These are phyloP conservation scores for Endothia cerciana DNA, from an alignment of 2,329 filamentous ascomycete genomes.

Conservation along the genomic window DNA sequence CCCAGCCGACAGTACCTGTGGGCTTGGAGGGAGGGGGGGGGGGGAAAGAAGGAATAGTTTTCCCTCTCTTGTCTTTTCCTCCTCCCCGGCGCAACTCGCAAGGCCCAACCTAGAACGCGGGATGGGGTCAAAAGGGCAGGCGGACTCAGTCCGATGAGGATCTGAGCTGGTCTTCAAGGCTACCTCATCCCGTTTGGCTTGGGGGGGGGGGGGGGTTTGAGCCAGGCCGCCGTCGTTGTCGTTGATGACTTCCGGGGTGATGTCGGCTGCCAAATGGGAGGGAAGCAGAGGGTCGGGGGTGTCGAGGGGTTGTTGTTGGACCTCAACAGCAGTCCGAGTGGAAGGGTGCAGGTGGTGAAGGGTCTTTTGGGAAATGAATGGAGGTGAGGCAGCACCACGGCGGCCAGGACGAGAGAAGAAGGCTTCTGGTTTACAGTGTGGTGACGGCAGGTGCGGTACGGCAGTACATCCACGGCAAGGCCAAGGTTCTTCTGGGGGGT, in stretches of 20 bases:
- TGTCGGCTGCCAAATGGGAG: neutral
- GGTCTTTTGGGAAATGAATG: conserved; percentile 3
- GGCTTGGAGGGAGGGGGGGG: neutral
- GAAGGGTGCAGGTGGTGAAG: neutral
- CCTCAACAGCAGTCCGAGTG: neutral
- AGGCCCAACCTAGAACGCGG: conserved; percentile 2
- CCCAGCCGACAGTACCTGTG: conserved; percentile 1
- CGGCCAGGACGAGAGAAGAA: neutral
- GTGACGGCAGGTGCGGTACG: neutral
- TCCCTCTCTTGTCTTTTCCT: neutral
- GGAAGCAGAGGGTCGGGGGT: neutral
- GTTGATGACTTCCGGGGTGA: neutral
- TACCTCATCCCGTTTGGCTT: conserved; percentile 26
- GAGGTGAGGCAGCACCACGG: neutral
- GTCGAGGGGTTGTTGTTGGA: neutral
- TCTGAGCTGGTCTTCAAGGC: conserved; percentile 26
- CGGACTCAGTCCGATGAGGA: conserved; percentile 30
- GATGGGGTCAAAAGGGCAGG: neutral
- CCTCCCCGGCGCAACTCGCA: conserved; percentile 5
- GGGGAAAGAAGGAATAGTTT: neutral
- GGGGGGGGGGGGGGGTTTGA: neutral
- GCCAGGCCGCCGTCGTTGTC: conserved; percentile 11
- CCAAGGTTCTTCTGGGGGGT: neutral
- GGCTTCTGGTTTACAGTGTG: neutral
- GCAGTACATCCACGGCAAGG: no score